Base-by-base conservation (phyloP, 2,329 filamentous ascomycete genomes). In the Zasmidium cellare region DNA sequence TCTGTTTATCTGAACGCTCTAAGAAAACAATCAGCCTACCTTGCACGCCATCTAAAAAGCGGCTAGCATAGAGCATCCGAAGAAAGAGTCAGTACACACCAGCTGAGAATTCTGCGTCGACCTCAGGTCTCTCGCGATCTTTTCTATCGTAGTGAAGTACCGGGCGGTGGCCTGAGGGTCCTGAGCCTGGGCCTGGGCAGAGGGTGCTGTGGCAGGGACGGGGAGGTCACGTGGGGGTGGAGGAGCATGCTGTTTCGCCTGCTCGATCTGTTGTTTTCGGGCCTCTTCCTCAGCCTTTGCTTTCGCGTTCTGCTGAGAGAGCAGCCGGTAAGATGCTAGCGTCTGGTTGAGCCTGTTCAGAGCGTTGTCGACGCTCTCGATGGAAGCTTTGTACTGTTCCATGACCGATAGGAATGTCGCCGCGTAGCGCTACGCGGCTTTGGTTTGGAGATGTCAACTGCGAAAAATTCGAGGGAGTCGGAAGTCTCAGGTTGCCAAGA, bases 281-380 rank as follows among this genome's bases (percentile, higher is more conserved):
- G 35, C 35, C 16, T 14, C 35, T 41, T 41, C 35, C 16, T 41
- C 35, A 9, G 12, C 12, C 35, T 41, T 41, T 46, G 51, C 51
- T 57, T 51, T 55, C 53, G 53, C 46, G 48, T 41, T 41, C 35
- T 41, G 49, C 48, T 53, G 53, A 3, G 63, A 58, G n/a, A 57
- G 48, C 24, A 57, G 54, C n/a, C 67, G 46, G 61, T 70, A 71
- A 7, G 69, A 68, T 11, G 62, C 67, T 41, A 71, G 54, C 18
- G 69, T 71, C 45, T 67, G 64, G 45, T 70, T 71, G 47, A 71
- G 61, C 3, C 69, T 59, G n/a, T 58, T 61, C 52, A 71, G 56
- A 16, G 69, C 69, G 22, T 62, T 65, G 49, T 71, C 69, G 14
- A 71, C 68, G 49, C 65, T 64, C 35, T 67, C 60, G 9, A 71